Conservation (phyloP, 108 stramenopile species). For the Epithemia pelagica region DNA sequence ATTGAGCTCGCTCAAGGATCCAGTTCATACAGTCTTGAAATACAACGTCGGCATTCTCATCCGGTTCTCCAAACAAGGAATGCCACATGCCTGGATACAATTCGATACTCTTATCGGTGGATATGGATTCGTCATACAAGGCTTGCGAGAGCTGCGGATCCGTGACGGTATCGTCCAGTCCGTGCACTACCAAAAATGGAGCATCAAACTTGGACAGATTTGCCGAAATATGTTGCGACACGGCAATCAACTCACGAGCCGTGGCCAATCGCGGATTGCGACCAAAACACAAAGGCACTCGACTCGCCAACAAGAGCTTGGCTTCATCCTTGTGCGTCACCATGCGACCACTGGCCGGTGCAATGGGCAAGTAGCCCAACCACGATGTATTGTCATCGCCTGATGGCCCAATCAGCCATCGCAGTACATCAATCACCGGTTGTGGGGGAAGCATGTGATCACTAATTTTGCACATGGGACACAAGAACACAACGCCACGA, state of each 20-base stretch:
- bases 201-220: conserved; percentile 39
- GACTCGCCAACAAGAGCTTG: conserved; percentile 27
- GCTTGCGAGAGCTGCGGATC: conserved; percentile 46
- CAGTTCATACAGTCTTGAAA: conserved; percentile 37
- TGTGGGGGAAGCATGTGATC: conserved; percentile 45
- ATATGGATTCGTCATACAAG: conserved; percentile 47
- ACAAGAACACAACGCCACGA: conserved; percentile 49
- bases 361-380: conserved; percentile 27
- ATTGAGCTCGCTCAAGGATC: conserved; percentile 28
- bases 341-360: conserved; percentile 1
- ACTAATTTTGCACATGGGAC: conserved; percentile 63
- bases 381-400: conserved; percentile 20
- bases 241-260: conserved; percentile 50
- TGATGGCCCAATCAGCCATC: conserved; percentile 29
- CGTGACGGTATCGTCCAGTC: conserved; percentile 49
- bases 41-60: conserved; percentile 36
- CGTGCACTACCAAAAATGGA: conserved; percentile 60
- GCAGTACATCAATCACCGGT: conserved; percentile 45
- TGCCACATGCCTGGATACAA: conserved; percentile 60
- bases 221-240: conserved; percentile 37
- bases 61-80: conserved; percentile 32
- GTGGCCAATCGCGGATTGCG: conserved; percentile 59
- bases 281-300: conserved; percentile 27
- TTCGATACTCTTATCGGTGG: conserved; percentile 47
- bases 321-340: conserved; percentile 30